These are phyloP conservation scores for Sarocladiaceae sp. DNA, from an alignment of 2,329 filamentous ascomycete species.

Conservation along the genomic window DNA sequence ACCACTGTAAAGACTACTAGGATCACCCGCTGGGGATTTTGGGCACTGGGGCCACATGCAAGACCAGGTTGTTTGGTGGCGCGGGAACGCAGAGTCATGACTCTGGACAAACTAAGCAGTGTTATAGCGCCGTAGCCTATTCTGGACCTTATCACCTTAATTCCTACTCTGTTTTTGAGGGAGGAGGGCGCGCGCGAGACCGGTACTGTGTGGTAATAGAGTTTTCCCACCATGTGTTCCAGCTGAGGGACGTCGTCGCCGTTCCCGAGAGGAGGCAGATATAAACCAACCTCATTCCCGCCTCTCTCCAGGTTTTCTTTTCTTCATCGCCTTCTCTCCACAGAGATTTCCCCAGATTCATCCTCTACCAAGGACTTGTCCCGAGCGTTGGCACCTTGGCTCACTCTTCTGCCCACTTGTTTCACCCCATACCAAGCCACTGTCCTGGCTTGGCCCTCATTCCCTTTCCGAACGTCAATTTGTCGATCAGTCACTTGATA, in stretches of 20 bases:
- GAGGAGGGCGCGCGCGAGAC: too few species aligned
- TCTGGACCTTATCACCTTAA: conserved; percentile 1
- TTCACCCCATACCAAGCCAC: not conserved
- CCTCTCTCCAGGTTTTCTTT: too few species aligned
- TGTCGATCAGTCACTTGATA: not conserved
- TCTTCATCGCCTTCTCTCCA: not conserved
- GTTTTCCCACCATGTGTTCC: too few species aligned
- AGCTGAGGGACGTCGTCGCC: too few species aligned
- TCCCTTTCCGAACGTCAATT: not conserved
- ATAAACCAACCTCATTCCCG: not conserved
- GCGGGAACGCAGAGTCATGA: conserved; percentile 8
- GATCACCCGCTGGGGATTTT: not conserved
- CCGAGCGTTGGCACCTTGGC: conserved; percentile 4
- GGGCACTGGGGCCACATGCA: not conserved
- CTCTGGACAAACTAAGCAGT: conserved; percentile 4
- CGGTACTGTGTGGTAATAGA: too few species aligned
- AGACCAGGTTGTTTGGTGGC: not conserved
- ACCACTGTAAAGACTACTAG: too few species aligned
- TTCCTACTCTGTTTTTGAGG: not conserved
- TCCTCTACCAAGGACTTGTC: not conserved
- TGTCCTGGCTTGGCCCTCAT: not conserved
- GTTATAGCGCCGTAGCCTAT: conserved; percentile 2
- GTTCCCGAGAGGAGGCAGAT: not conserved
- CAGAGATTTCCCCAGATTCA: conserved; percentile 7
- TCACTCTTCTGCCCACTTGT: not conserved